Percentiles rank a stretch among this genome's conserved stretches.
Evolutionary conservation across 2,329 filamentous ascomycete genomes (phyloP).

Genomic region (Penicillium sp.): DNA sequence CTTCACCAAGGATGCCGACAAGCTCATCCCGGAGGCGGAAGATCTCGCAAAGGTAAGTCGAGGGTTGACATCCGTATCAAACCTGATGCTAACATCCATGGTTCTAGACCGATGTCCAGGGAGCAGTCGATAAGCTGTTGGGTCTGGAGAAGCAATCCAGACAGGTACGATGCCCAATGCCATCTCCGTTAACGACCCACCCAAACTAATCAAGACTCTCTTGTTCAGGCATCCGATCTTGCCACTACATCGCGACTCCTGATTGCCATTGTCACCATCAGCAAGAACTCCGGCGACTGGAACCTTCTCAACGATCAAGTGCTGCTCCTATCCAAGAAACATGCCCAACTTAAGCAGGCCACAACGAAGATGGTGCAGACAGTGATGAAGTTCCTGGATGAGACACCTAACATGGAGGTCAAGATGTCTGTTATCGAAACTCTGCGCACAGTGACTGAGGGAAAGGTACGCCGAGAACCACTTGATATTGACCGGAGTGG

Average conservation of each 20-base stretch:
- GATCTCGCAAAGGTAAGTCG: slow-evolving; percentile 73
- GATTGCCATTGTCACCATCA: slow-evolving; percentile 85
- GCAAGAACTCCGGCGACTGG: slow-evolving; percentile 92
- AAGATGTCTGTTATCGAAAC: slow-evolving; percentile 95
- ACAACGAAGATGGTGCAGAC: slow-evolving; percentile 99
- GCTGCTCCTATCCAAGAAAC: slow-evolving; percentile 94
- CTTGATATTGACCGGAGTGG: not conserved
- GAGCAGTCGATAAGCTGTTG: slow-evolving; percentile 89
- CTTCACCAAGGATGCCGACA: slow-evolving; percentile 94
- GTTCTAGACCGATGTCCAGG: slow-evolving; percentile 65
- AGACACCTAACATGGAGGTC: slow-evolving; percentile 77
- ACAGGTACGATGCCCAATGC: slow-evolving; percentile 62
- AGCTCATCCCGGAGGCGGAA: slow-evolving; percentile 85
- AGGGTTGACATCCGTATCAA: not conserved
- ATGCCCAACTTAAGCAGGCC: slow-evolving; percentile 98
- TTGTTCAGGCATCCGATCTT: slow-evolving; percentile 78
- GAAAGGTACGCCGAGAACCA: slow-evolving; percentile 61
- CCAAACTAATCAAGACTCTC: slow-evolving; percentile 10
- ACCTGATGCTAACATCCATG: slow-evolving; percentile 17
- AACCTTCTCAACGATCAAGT: slow-evolving; percentile 94
- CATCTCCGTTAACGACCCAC: slow-evolving; percentile 8
- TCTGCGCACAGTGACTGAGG: slow-evolving; percentile 91
- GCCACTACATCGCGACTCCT: slow-evolving; percentile 89
- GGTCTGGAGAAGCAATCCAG: slow-evolving; percentile 93
- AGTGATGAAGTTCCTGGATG: slow-evolving; percentile 87